Percentiles rank a stretch among this genome's conserved stretches.
These are phyloP conservation scores for Podila epicladia DNA, from an alignment of 192 early-diverging fungal species.

Conservation along the genomic window DNA sequence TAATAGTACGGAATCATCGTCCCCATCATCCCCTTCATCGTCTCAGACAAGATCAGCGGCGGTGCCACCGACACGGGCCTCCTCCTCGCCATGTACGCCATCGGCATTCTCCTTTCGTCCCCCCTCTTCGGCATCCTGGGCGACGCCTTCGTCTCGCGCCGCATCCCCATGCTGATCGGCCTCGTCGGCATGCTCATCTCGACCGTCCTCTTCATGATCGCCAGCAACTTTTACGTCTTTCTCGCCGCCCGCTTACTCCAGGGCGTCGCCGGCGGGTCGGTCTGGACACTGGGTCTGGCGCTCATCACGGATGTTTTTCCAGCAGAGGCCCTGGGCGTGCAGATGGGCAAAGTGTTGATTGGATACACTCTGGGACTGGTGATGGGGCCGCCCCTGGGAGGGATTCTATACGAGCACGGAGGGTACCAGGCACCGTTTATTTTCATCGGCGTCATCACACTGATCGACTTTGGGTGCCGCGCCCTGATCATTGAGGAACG, in stretches of 20 bases:
- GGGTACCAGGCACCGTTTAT: slow-evolving; percentile 74
- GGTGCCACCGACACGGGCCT: slow-evolving; percentile 68
- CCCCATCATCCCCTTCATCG: slow-evolving; percentile 76
- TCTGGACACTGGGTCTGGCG: slow-evolving; percentile 75
- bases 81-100: slow-evolving; percentile 66
- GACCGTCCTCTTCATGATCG: slow-evolving; percentile 69
- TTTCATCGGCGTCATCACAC: slow-evolving; percentile 67
- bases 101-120: slow-evolving; percentile 69
- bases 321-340: slow-evolving; percentile 61
- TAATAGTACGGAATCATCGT: slow-evolving; percentile 67
- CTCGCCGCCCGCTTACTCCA: slow-evolving; percentile 73
- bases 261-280: slow-evolving; percentile 76
- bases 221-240: slow-evolving; percentile 70
- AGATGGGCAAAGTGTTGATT: slow-evolving; percentile 75
- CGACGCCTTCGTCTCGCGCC: slow-evolving; percentile 72
- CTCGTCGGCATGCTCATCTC: slow-evolving; percentile 69
- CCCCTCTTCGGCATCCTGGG: slow-evolving; percentile 75
- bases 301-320: slow-evolving; percentile 74
- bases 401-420: slow-evolving; percentile 67
- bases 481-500: slow-evolving; percentile 72
- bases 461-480: slow-evolving; percentile 63
- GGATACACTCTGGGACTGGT: slow-evolving; percentile 75
- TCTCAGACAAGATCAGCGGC: slow-evolving; percentile 66
- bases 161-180: slow-evolving; percentile 72
- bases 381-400: slow-evolving; percentile 75